Evolutionary conservation across 2,329 filamentous ascomycete species (phyloP).

Genomic region (Cordyceps javanica): DNA sequence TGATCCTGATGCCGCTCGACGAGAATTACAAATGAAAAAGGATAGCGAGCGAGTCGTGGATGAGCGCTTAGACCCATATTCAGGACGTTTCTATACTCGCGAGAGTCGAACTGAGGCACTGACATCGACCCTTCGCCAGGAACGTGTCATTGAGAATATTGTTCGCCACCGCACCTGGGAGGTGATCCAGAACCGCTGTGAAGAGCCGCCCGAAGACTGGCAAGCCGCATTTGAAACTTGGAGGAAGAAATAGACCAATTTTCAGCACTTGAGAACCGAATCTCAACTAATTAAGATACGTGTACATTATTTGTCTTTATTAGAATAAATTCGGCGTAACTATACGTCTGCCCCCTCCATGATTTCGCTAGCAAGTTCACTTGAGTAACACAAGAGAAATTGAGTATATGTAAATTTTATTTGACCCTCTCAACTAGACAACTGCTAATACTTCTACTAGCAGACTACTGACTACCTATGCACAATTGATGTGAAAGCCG

Average conservation of each 20-base stretch:
- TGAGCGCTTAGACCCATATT: conserved; percentile 89
- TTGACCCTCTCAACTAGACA: too few relatives aligned
- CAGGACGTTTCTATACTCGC: conserved; percentile 68
- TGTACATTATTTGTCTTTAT: neutral
- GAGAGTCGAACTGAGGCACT: conserved; percentile 78
- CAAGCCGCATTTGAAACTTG: conserved; percentile 60
- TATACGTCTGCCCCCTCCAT: neutral
- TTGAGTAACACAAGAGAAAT: too few relatives aligned
- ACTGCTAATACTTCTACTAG: too few relatives aligned
- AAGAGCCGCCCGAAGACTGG: conserved; percentile 50
- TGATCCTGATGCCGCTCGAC: conserved; percentile 68
- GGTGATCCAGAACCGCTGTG: conserved; percentile 70
- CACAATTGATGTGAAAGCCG: too few relatives aligned
- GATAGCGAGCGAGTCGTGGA: conserved; percentile 71
- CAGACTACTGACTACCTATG: too few relatives aligned
- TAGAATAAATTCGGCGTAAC: neutral
- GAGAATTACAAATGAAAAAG: conserved; percentile 63
- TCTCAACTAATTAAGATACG: neutral
- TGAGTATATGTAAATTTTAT: too few relatives aligned
- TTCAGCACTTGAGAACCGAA: too few relatives aligned
- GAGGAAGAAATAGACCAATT: conserved; percentile 32
- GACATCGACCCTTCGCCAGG: conserved; percentile 66
- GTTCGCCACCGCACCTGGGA: conserved; percentile 78
- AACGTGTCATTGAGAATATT: conserved; percentile 71
- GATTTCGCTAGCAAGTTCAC: too few relatives aligned